Base-by-base conservation (phyloP, 192 early-diverging fungal genomes). In the Coemansia sp. region DNA sequence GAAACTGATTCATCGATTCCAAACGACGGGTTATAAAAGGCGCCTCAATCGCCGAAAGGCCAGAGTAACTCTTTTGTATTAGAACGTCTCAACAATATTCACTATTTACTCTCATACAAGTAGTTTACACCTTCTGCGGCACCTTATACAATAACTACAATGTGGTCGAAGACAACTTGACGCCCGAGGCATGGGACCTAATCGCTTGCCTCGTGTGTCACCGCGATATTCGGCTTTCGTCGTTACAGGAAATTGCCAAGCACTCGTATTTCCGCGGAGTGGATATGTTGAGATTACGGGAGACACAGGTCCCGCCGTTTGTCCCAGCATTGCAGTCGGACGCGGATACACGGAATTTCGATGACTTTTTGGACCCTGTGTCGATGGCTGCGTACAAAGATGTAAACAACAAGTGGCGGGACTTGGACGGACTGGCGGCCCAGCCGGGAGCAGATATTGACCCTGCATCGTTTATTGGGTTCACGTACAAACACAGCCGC, bases 271-370 rank as follows among this genome's bases (percentile, higher is more conserved):
- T 91, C 63, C 66, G 71, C 28, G 81, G 71, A 11, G 74, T 88
- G 46, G 84, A 90, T 46, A 85, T 89, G 86, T 71, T 84, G 15
- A 70, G 82, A 28, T 38, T 90, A 50, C 75, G 85, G 8, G 83
- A 87, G 36, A 85, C 81, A 25, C 79, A 83, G 55, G 71, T 82
- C 1, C 85, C 92, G 8, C 89, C 88, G 7, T 93, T 94, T 68
- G 79, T 91, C 1, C 92, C 91, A 0, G 83, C 80, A 9, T 69
- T 89, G 26, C 74, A 76, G 28, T 85, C 86, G n/a, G 81, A 83
- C 20, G 84, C 86, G 5, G 92, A 94, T 63, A 90, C 88, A 37
- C 87, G 86, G 36, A 91, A 94, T 60, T 93, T 93, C 82, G 91
- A 92, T 46, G 86, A 87, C 64, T 87, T 87, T 74, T 74, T 73